These are phyloP conservation scores for Peronospora destructor DNA, from an alignment of 352 stramenopile species.

Conservation along the genomic window DNA sequence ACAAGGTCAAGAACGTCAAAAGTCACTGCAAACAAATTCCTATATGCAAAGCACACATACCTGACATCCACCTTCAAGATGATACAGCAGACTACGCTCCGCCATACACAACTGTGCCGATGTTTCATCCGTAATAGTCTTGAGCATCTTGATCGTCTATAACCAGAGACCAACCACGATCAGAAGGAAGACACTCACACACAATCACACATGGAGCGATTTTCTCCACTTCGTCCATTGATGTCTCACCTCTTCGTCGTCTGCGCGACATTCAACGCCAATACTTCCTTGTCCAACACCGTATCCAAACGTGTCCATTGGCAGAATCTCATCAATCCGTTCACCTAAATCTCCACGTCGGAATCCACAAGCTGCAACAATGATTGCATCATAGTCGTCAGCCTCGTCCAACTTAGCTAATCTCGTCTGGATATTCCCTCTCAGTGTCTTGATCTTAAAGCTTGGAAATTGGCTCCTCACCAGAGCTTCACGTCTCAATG, in stretches of 20 bases:
- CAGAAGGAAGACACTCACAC: not conserved
- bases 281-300: conserved; percentile 84
- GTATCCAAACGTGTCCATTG: conserved; percentile 67
- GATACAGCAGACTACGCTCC: conserved; percentile 75
- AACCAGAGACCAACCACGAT: not conserved
- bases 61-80: conserved; percentile 82
- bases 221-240: not conserved
- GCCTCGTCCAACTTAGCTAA: conserved; percentile 79
- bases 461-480: conserved; percentile 58
- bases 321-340: conserved; percentile 69
- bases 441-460: conserved; percentile 78
- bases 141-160: conserved; percentile 68
- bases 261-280: conserved; percentile 70
- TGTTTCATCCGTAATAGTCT: conserved; percentile 66
- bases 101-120: conserved; percentile 75
- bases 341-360: conserved; percentile 62
- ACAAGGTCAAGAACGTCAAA: conserved; percentile 8
- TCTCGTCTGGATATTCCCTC: conserved; percentile 85
- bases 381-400: conserved; percentile 82
- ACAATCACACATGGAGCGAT: not conserved
- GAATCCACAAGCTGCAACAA: conserved; percentile 81
- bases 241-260: conserved; percentile 44
- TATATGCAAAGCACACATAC: conserved; percentile 23
- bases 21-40: not conserved
- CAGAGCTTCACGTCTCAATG: conserved; percentile 74